Conservation (phyloP, 2,329 filamentous ascomycete species). For the Aspergillus proliferans region DNA sequence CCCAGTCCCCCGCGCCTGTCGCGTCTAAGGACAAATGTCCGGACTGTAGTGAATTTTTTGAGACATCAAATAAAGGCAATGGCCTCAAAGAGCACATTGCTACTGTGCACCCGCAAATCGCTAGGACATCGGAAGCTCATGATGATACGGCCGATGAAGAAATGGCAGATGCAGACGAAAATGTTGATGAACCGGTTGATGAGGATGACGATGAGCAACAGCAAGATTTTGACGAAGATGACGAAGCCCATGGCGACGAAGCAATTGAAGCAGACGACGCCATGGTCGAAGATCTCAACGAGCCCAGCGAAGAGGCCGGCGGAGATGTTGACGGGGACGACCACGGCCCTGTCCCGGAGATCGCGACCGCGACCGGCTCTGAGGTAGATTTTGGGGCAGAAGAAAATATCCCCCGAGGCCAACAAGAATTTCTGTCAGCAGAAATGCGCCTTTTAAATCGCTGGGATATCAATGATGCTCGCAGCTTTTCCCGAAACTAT, state of each 20-base stretch:
- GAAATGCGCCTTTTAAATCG: constrained; percentile 27
- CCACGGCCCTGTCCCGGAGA: constrained; percentile 10
- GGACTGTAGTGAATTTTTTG: constrained; percentile 32
- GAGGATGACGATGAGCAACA: constrained; percentile 12
- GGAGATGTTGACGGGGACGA: constrained; percentile 13
- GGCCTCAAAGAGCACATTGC: constrained; percentile 29
- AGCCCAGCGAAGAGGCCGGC: constrained; percentile 10
- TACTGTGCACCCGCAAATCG: constrained; percentile 27
- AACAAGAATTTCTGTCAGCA: constrained; percentile 16
- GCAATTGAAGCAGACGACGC: not conserved
- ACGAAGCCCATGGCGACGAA: constrained; percentile 13
- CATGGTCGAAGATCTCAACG: constrained; percentile 7
- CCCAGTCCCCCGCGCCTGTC: constrained; percentile 27
- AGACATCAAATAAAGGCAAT: constrained; percentile 20
- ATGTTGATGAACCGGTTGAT: constrained; percentile 12
- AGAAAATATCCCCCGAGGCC: constrained; percentile 14
- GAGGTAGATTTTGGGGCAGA: constrained; percentile 7
- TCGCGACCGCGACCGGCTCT: constrained; percentile 1
- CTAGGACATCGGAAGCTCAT: constrained; percentile 17
- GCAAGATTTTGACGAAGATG: constrained; percentile 10
- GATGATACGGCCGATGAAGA: constrained; percentile 19
- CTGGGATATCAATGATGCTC: constrained; percentile 34
- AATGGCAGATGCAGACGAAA: constrained; percentile 12
- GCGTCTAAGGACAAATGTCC: constrained; percentile 25
- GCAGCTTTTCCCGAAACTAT: constrained; percentile 29